Percentiles rank a stretch among this genome's conserved stretches.
phyloP scores from a whole-genome alignment of 1,139 yeast species.

The Pichia sp. region DNA sequence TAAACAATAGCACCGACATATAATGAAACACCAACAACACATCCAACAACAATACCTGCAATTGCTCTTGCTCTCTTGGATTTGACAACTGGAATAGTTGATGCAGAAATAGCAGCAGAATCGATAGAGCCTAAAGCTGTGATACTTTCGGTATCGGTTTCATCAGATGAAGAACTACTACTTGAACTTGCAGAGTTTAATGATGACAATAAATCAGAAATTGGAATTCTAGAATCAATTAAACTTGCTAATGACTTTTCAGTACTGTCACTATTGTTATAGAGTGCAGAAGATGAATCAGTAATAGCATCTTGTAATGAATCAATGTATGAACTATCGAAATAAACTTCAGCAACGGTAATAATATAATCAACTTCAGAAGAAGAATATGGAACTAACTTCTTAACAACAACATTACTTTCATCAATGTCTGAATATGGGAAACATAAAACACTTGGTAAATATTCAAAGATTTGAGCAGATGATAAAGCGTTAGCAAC shows the following conservation, averaged over 20 bases:
- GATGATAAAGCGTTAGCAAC: slow-evolving; percentile 64
- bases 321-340: slow-evolving; percentile 50
- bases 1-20: slow-evolving; percentile 53
- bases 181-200: background rate
- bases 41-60: slow-evolving; percentile 63
- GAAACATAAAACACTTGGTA: slow-evolving; percentile 54
- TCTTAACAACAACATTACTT: slow-evolving; percentile 49
- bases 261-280: slow-evolving; percentile 48
- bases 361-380: slow-evolving; percentile 50
- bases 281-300: slow-evolving; percentile 46
- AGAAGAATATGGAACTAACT: slow-evolving; percentile 65
- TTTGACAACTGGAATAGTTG: slow-evolving; percentile 17
- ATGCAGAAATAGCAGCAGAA: slow-evolving; percentile 17
- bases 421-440: slow-evolving; percentile 46
- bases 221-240: slow-evolving; percentile 64
- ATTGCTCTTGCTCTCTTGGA: slow-evolving; percentile 36
- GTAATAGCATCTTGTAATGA: slow-evolving; percentile 45
- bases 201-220: slow-evolving; percentile 46
- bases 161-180: slow-evolving; percentile 2
- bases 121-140: slow-evolving; percentile 35
- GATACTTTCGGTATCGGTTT: slow-evolving; percentile 6
- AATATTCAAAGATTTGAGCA: slow-evolving; percentile 72
- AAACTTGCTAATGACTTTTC: slow-evolving; percentile 49
- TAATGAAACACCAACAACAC: slow-evolving; percentile 61
- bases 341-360: slow-evolving; percentile 76